A percentile compares a stretch with the other conserved stretches of the same genome.
Evolutionary conservation across 1,139 yeast genomes (phyloP).

Genomic region (Tardiomyces blankii): DNA sequence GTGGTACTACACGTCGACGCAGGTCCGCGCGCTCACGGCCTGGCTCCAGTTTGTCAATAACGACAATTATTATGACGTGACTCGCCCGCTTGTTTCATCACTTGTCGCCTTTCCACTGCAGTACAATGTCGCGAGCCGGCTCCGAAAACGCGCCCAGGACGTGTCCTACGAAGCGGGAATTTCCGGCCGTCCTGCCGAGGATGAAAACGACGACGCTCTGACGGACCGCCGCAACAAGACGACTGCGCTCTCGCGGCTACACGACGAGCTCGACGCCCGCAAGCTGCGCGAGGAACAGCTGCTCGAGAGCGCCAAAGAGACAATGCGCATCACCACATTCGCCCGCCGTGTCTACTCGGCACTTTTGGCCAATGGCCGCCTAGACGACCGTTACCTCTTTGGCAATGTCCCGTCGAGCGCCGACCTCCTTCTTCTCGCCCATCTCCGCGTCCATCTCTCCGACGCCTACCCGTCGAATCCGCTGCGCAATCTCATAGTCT

Average conservation of each 20-base stretch:
- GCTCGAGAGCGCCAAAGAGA: constrained; percentile 40
- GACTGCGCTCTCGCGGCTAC: not conserved
- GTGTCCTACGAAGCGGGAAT: not conserved
- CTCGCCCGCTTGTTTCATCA: constrained; percentile 47
- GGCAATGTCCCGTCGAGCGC: constrained; percentile 9
- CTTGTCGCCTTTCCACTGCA: constrained; percentile 78
- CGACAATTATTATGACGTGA: constrained; percentile 51
- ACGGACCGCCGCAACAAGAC: not conserved
- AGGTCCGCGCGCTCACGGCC: constrained; percentile 33
- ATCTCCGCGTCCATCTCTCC: constrained; percentile 3
- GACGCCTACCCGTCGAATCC: constrained; percentile 5
- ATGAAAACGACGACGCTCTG: not conserved
- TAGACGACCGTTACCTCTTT: constrained; percentile 5
- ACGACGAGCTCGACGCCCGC: constrained; percentile 3
- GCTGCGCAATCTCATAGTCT: constrained; percentile 6
- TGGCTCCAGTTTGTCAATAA: constrained; percentile 53
- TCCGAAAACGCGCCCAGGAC: constrained; percentile 9
- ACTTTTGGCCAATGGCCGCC: constrained; percentile 11
- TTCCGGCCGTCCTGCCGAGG: not conserved
- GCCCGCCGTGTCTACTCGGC: constrained; percentile 28
- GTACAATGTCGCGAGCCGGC: constrained; percentile 59
- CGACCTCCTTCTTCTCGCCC: constrained; percentile 19
- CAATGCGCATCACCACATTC: constrained; percentile 39
- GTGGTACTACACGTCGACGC: not conserved
- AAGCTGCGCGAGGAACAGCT: constrained; percentile 29